Evolutionary conservation across 768 basidiomycete genomes (phyloP).

Genomic region (Auricularia heimuer): DNA sequence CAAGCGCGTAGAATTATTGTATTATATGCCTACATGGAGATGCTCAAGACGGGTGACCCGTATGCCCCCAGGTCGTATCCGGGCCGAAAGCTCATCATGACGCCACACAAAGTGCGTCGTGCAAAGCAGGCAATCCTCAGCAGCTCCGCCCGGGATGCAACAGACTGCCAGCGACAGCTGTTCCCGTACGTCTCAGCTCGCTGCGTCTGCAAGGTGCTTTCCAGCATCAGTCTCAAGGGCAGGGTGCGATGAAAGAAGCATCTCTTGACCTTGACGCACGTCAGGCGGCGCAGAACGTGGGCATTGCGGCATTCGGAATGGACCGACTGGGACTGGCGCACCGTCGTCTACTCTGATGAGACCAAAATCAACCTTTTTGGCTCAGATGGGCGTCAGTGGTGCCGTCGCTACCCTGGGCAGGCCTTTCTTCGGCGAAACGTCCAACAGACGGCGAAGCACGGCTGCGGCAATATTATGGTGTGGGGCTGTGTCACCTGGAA

Average conservation of each 20-base stretch:
- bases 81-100: too few species aligned
- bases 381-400: slow-evolving; percentile 24
- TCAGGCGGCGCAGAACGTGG: slow-evolving; percentile 13
- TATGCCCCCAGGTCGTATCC: too few species aligned
- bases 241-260: slow-evolving; percentile 10
- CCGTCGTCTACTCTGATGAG: slow-evolving; percentile 24
- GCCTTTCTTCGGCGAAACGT: slow-evolving; percentile 14
- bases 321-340: slow-evolving; percentile 20
- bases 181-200: slow-evolving; percentile 2
- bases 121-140: too few species aligned
- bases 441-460: slow-evolving; percentile 25
- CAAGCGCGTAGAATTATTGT: too few species aligned
- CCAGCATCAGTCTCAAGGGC: slow-evolving; percentile 6
- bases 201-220: slow-evolving; percentile 1
- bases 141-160: neutral
- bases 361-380: slow-evolving; percentile 24
- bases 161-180: slow-evolving; percentile 5
- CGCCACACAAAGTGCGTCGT: too few species aligned
- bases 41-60: too few species aligned
- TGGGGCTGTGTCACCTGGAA: slow-evolving; percentile 26
- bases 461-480: slow-evolving; percentile 26
- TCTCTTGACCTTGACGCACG: slow-evolving; percentile 14
- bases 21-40: too few species aligned
- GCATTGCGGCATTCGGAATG: slow-evolving; percentile 17
- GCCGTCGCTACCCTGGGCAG: slow-evolving; percentile 22